Conservation (phyloP, 179 eudicot genomes). For the Silene coronaria region DNA sequence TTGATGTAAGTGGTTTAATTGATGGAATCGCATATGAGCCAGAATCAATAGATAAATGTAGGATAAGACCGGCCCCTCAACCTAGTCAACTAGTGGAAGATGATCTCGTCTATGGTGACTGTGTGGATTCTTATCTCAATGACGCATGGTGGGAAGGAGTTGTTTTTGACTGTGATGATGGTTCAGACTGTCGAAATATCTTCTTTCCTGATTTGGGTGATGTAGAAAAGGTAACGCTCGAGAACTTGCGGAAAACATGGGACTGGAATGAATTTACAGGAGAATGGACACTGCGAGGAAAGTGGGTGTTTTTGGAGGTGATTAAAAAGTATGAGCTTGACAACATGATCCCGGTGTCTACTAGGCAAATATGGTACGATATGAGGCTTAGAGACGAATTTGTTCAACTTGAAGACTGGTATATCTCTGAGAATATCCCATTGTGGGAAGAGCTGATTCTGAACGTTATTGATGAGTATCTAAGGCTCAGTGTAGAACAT, state of each 20-base stretch:
- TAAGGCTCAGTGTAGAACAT: constrained; percentile 32
- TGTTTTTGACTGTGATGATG: constrained; percentile 52
- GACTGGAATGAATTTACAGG: constrained; percentile 69
- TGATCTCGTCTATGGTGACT: constrained; percentile 47
- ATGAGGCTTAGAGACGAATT: constrained; percentile 39
- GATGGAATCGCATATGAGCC: constrained; percentile 32
- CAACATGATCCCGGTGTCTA: constrained; percentile 49
- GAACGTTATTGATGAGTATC: constrained; percentile 39
- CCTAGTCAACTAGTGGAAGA: neutral
- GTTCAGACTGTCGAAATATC: constrained; percentile 38
- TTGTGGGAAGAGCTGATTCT: constrained; percentile 47
- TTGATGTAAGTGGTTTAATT: constrained; percentile 37
- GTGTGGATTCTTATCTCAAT: constrained; percentile 62
- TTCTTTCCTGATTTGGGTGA: constrained; percentile 91
- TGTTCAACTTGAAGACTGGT: constrained; percentile 55
- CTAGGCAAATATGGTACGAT: constrained; percentile 83
- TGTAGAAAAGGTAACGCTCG: constrained; percentile 26
- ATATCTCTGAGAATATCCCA: constrained; percentile 23
- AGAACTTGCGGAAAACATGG: constrained; percentile 41
- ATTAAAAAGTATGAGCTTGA: constrained; percentile 38
- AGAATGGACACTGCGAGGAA: constrained; percentile 60
- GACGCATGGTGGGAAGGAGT: constrained; percentile 99
- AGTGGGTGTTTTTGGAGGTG: constrained; percentile 67
- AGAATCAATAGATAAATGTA: constrained; percentile 27
- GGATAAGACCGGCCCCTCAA: constrained; percentile 62